phyloP scores from a whole-genome alignment of 2,329 filamentous ascomycete genomes.

The Fusarium newnesense region DNA sequence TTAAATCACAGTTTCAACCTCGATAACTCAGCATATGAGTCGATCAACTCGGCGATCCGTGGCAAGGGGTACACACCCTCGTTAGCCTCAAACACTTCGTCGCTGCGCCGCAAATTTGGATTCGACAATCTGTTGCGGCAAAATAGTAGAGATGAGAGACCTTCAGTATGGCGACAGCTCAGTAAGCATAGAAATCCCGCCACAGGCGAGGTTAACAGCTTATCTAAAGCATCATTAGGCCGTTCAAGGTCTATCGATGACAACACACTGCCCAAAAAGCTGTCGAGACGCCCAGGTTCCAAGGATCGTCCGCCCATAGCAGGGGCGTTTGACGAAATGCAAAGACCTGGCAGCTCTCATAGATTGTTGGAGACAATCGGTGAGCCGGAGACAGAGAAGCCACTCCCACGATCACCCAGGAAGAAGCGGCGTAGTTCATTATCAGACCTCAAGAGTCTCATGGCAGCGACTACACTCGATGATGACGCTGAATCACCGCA shows the following conservation, averaged over 20 bases:
- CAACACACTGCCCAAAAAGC: conserved; percentile 59
- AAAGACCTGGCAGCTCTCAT: conserved; percentile 67
- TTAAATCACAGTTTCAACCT: conserved; percentile 54
- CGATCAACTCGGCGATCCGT: conserved; percentile 65
- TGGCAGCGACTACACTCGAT: conserved; percentile 68
- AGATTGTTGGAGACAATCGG: conserved; percentile 68
- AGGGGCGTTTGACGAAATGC: conserved; percentile 69
- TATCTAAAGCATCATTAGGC: conserved; percentile 73
- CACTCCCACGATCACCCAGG: conserved; percentile 58
- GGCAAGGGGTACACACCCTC: conserved; percentile 76
- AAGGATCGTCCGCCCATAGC: conserved; percentile 70
- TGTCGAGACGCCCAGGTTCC: conserved; percentile 61
- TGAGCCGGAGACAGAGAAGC: conserved; percentile 61
- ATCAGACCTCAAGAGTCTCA: conserved; percentile 81
- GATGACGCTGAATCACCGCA: conserved; percentile 53
- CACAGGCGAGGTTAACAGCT: conserved; percentile 69
- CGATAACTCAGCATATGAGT: conserved; percentile 63
- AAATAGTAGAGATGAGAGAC: conserved; percentile 80
- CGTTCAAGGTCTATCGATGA: conserved; percentile 82
- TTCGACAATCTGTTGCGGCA: conserved; percentile 80
- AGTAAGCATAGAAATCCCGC: conserved; percentile 79
- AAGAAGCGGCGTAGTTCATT: conserved; percentile 92
- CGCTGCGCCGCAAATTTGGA: conserved; percentile 84
- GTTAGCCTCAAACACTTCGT: conserved; percentile 86
- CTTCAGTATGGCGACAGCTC: conserved; percentile 86